Conservation (phyloP, 2,329 filamentous ascomycete genomes). For the Arthrinium puccinioides region DNA sequence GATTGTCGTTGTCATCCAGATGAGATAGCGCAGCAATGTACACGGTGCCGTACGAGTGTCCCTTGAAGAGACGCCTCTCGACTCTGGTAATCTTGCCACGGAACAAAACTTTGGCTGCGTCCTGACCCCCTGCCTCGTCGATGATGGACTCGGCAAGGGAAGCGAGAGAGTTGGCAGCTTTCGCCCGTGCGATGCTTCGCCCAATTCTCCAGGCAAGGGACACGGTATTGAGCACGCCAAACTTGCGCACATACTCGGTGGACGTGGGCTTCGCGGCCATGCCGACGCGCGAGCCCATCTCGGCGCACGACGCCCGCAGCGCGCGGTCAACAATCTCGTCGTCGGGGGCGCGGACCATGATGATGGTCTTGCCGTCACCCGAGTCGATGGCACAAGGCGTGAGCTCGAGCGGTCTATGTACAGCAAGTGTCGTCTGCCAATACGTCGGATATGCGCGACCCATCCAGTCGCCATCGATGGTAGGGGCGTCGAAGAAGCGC, state of each 20-base stretch:
- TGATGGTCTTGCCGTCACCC: slow-evolving; percentile 30
- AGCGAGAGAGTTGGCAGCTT: neutral
- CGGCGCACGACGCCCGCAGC: neutral
- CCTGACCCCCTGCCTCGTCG: neutral
- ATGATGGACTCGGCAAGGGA: neutral
- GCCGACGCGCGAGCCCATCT: neutral
- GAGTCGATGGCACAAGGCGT: slow-evolving; percentile 34
- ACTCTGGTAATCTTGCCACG: neutral
- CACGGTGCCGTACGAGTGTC: neutral
- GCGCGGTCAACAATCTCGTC: slow-evolving; percentile 1
- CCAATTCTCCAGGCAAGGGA: neutral
- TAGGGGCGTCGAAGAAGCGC: slow-evolving; percentile 38
- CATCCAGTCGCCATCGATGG: slow-evolving; percentile 46
- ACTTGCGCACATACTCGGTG: neutral
- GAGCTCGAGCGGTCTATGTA: slow-evolving; percentile 31
- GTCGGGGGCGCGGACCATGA: neutral
- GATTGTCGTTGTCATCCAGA: neutral
- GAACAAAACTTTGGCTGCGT: slow-evolving; percentile 1
- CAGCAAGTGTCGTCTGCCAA: slow-evolving; percentile 41
- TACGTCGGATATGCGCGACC: slow-evolving; percentile 41
- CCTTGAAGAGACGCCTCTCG: slow-evolving; percentile 1
- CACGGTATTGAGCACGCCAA: neutral
- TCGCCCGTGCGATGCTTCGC: neutral
- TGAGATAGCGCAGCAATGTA: neutral
- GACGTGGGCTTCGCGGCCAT: neutral